phyloP scores from a whole-genome alignment of 164 flowering plant genomes.

The Akebia trifoliata region DNA sequence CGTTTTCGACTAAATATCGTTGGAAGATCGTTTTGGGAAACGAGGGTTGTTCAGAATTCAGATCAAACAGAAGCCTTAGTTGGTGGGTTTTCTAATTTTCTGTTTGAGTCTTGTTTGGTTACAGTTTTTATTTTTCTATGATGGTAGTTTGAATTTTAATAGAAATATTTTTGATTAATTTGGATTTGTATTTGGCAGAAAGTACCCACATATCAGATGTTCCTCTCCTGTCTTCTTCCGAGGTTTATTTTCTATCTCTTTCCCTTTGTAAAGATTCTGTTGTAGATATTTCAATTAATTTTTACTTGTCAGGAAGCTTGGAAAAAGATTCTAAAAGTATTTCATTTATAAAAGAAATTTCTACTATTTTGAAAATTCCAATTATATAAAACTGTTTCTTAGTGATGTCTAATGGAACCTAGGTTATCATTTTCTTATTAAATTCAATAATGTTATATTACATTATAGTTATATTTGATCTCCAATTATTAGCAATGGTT shows the following conservation, averaged over 20 bases:
- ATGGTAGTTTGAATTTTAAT: neutral
- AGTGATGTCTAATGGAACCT: neutral
- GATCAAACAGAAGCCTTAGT: conserved; percentile 19
- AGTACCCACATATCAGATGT: conserved; percentile 26
- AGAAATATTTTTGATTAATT: neutral
- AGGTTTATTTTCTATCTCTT: conserved; percentile 34
- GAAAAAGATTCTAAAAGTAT: no score
- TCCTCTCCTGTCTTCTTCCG: conserved; percentile 48
- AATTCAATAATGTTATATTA: neutral
- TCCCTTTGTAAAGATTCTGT: no score
- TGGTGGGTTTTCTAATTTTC: conserved; percentile 17
- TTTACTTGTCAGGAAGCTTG: no score
- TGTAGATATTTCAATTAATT: no score
- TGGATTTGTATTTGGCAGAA: conserved; percentile 24
- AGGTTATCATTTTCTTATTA: neutral
- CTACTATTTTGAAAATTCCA: no score
- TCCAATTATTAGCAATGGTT: neutral
- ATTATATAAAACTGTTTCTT: no score
- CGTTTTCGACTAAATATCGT: conserved; percentile 8
- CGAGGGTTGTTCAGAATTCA: conserved; percentile 16
- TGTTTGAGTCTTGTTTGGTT: neutral
- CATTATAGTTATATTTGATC: neutral
- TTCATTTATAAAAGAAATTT: no score
- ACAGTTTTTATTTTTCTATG: neutral
- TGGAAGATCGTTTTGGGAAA: conserved; percentile 16